Evolutionary conservation across 176 grass and related monocot genomes (phyloP), one percentile per base, ranked within the genome.

Genomic region (Zea luxurians): DNA sequence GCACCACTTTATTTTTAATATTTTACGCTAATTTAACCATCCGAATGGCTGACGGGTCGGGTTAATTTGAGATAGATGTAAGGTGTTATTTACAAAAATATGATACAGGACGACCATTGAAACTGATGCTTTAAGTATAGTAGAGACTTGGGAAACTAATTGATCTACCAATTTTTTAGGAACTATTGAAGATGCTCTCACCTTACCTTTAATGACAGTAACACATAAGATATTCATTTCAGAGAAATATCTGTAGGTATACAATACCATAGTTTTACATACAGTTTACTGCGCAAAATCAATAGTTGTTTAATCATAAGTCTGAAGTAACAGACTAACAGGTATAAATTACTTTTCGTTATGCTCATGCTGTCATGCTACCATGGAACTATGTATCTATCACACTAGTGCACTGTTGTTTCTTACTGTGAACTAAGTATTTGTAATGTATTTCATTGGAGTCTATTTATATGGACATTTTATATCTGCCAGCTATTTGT

Each of bases 291-390:
- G 49, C 52, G 15, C 17, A 57, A 57, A 57, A 18, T 57, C 53
- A 57, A 18, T 15, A 54, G 52, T 54, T 17, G 52, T 54, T 54
- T 54, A 54, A 6, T 54, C 52, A 54, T 54, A 54, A 54, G 16
- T 54, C 52, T 17, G 52, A 54, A 52, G 13, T 50, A 36, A 38
- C 13, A 38, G 4, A 1, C 9, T 34, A 15, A 61, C 15, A 73
- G 40, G 49, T 72, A 38, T 13, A 74, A 21, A 40, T 75, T 75
- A 15, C 20, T 27, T 63, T 75, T 48, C 6, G 45, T 76, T 15
- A 47, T 76, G 41, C 57, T 76, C 18, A 45, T 45, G 54, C 54
- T 61, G 15, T 76, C 18, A 45, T 45, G 54, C 54, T 61, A 34
- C 40, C 2, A 45, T 6, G 8, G 5, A 75, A n/a, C 18, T 13